Percentiles rank a stretch among this genome's conserved stretches.
Evolutionary conservation across 345 rosid genomes (phyloP).

Genomic region (Populus tremula): DNA sequence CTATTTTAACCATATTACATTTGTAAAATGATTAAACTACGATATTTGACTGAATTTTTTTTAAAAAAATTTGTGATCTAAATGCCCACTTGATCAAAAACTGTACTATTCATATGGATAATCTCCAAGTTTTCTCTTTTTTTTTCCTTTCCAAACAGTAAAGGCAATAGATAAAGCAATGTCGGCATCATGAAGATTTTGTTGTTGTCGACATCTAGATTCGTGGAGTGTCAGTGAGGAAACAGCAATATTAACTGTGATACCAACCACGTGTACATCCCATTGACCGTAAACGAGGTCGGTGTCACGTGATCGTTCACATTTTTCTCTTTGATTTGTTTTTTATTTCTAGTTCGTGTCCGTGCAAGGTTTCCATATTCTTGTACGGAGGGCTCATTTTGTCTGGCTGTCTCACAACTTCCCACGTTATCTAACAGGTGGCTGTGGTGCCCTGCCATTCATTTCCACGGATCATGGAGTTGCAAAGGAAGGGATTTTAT

Average conservation of each 20-base stretch:
- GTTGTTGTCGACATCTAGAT: background rate
- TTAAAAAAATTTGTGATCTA: no score
- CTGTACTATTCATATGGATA: background rate
- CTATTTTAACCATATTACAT: no score
- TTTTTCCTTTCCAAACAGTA: background rate
- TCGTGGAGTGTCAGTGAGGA: conserved; percentile 12
- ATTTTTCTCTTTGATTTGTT: background rate
- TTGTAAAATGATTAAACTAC: no score
- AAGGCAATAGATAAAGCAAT: background rate
- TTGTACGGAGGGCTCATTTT: background rate
- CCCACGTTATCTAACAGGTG: background rate
- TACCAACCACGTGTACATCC: conserved; percentile 30
- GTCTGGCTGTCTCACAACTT: background rate
- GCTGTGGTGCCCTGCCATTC: background rate
- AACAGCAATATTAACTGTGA: conserved; percentile 13
- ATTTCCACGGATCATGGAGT: background rate
- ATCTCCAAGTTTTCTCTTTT: background rate
- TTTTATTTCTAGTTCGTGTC: background rate
- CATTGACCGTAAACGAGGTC: background rate
- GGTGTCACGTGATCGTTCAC: conserved; percentile 24
- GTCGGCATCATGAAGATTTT: conserved; percentile 18
- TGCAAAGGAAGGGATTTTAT: background rate
- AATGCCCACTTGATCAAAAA: no score
- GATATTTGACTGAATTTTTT: no score
- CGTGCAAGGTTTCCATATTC: background rate